Evolutionary conservation across 495 filamentous ascomycete species (phyloP).

Genomic region (Talaromyces ruber): DNA sequence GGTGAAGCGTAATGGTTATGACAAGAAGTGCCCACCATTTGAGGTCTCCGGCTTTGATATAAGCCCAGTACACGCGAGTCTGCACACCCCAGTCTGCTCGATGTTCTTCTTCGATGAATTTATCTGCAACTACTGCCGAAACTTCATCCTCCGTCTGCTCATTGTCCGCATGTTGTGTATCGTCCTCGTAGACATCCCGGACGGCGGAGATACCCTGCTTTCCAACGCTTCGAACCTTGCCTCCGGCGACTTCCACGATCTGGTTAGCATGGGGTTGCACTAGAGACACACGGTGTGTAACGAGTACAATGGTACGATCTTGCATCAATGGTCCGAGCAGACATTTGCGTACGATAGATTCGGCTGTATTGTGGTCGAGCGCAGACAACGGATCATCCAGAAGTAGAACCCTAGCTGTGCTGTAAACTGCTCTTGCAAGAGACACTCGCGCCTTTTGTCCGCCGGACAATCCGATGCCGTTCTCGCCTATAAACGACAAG

Average conservation of each 20-base stretch:
- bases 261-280: slow-evolving; percentile 58
- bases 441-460: slow-evolving; percentile 64
- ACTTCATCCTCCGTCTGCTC: slow-evolving; percentile 33
- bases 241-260: slow-evolving; percentile 54
- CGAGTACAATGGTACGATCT: slow-evolving; percentile 56
- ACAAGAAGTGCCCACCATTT: slow-evolving; percentile 61
- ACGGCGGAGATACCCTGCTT: slow-evolving; percentile 16
- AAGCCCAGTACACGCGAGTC: slow-evolving; percentile 69
- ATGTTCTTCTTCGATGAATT: slow-evolving; percentile 77
- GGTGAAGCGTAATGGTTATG: slow-evolving; percentile 47
- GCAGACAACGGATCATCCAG: slow-evolving; percentile 67
- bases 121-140: slow-evolving; percentile 49
- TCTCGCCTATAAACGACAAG: slow-evolving; percentile 59
- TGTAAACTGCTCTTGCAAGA: slow-evolving; percentile 65
- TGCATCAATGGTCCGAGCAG: slow-evolving; percentile 55
- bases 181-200: slow-evolving; percentile 15
- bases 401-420: slow-evolving; percentile 51
- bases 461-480: slow-evolving; percentile 61
- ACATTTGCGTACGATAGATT: slow-evolving; percentile 59
- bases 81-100: slow-evolving; percentile 69
- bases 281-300: slow-evolving; percentile 71
- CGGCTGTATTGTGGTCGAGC: slow-evolving; percentile 67
- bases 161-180: slow-evolving; percentile 21
- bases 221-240: slow-evolving; percentile 41
- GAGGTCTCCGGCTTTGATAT: slow-evolving; percentile 67